Percentiles rank a stretch among this genome's conserved stretches.
These are phyloP conservation scores for Lomentospora prolificans DNA, from an alignment of 2,329 filamentous ascomycete genomes.

Conservation along the genomic window DNA sequence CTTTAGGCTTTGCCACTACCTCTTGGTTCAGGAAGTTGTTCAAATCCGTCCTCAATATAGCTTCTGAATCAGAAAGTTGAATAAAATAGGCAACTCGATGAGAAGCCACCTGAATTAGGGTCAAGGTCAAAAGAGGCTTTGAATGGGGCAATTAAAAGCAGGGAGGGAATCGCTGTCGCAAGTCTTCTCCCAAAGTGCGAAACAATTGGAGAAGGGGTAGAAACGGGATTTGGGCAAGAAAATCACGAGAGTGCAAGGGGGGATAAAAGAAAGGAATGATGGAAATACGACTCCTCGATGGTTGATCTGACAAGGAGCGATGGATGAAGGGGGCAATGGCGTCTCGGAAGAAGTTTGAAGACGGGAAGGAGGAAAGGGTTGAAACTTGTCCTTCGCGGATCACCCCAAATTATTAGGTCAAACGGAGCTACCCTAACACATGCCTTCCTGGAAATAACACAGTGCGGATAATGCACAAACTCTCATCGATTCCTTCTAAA, in stretches of 20 bases:
- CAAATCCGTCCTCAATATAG: neutral
- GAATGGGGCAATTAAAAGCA: neutral
- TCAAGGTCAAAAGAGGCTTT: neutral
- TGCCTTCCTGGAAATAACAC: neutral
- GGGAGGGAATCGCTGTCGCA: neutral
- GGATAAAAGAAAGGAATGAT: constrained; percentile 1
- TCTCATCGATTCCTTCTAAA: too few relatives aligned
- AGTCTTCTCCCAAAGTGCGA: neutral
- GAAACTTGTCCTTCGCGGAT: constrained; percentile 14
- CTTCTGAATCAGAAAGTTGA: neutral
- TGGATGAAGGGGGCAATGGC: constrained; percentile 3
- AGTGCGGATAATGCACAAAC: neutral
- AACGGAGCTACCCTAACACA: neutral
- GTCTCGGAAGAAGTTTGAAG: constrained; percentile 9
- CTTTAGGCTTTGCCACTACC: constrained; percentile 7
- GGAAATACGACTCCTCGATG: constrained; percentile 4
- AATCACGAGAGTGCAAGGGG: neutral
- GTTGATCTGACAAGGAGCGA: constrained; percentile 6
- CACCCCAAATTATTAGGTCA: constrained; percentile 4
- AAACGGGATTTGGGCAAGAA: neutral
- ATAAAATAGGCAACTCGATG: neutral
- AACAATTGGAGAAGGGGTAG: neutral
- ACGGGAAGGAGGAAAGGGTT: constrained; percentile 1
- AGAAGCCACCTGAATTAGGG: neutral
- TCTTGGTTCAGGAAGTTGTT: neutral